These are phyloP conservation scores for Ustilago hordei DNA, from an alignment of 1,284 basidiomycete genomes.

Conservation along the genomic window DNA sequence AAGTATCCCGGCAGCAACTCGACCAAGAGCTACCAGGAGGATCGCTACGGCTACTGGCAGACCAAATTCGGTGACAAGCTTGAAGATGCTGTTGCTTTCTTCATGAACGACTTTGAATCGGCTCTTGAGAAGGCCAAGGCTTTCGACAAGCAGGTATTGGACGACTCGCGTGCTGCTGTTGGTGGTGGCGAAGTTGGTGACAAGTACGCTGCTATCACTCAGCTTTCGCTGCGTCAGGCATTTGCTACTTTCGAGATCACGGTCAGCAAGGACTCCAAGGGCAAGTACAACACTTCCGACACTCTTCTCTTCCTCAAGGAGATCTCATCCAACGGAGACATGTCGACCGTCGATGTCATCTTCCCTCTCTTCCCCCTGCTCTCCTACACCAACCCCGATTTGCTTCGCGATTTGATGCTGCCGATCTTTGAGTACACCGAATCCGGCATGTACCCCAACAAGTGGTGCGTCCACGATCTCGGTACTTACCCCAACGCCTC, in stretches of 20 bases:
- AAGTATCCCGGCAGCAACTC: slow-evolving; percentile 40
- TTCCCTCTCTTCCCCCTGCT: slow-evolving; percentile 73
- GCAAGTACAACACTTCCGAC: slow-evolving; percentile 64
- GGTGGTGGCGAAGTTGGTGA: slow-evolving; percentile 62
- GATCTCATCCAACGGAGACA: slow-evolving; percentile 68
- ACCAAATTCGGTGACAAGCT: slow-evolving; percentile 54
- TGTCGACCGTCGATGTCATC: slow-evolving; percentile 68
- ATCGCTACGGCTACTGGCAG: slow-evolving; percentile 67
- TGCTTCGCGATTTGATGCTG: slow-evolving; percentile 74
- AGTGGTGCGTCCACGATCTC: slow-evolving; percentile 69
- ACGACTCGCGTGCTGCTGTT: slow-evolving; percentile 59
- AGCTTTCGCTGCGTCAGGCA: slow-evolving; percentile 63
- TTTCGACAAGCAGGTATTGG: slow-evolving; percentile 61
- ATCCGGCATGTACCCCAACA: slow-evolving; percentile 68
- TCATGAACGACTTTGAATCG: slow-evolving; percentile 77
- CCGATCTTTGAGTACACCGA: slow-evolving; percentile 74
- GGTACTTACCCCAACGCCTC: slow-evolving; percentile 66
- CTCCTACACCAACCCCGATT: slow-evolving; percentile 71
- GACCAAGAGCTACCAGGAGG: slow-evolving; percentile 59
- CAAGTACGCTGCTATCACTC: slow-evolving; percentile 65
- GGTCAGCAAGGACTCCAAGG: slow-evolving; percentile 49
- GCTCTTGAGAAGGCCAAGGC: slow-evolving; percentile 72
- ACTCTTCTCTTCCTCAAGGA: slow-evolving; percentile 70
- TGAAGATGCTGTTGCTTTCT: slow-evolving; percentile 70
- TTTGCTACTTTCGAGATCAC: slow-evolving; percentile 66